Evolutionary conservation across 169 alveolate genomes (phyloP).

Genomic region (Eimeria tenella): DNA sequence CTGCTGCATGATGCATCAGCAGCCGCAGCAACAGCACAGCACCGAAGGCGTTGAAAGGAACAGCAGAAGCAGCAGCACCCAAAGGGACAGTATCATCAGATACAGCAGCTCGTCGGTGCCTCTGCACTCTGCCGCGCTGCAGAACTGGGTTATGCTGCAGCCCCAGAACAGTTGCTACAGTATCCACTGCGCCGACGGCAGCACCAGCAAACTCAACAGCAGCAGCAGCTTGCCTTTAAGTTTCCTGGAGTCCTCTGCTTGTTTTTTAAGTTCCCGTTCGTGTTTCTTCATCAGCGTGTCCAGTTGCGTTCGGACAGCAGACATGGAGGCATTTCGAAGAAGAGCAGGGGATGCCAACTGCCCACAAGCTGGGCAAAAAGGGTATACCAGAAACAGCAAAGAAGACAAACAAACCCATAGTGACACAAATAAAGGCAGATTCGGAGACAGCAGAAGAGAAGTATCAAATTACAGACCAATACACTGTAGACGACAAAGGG

Average conservation of each 20-base stretch:
- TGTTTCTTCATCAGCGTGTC: slow-evolving; percentile 29
- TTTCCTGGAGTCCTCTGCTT: slow-evolving; percentile 20
- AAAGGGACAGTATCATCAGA: not conserved
- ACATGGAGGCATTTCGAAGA: not conserved
- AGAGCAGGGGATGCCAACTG: not conserved
- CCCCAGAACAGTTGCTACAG: no score
- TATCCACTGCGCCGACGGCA: not conserved
- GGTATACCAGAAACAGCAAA: not conserved
- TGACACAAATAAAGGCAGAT: not conserved
- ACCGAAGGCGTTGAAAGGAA: no score
- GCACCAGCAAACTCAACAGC: not conserved
- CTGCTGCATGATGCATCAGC: not conserved
- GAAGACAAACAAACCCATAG: not conserved
- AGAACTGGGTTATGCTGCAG: no score
- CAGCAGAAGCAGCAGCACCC: no score
- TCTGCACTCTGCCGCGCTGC: no score
- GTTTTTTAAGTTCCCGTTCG: slow-evolving; percentile 7
- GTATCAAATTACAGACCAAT: no score
- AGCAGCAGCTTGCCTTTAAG: not conserved
- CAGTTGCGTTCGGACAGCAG: slow-evolving; percentile 14
- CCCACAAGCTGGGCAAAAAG: not conserved
- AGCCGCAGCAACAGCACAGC: no score
- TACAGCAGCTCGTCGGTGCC: not conserved
- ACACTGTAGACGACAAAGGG: no score
- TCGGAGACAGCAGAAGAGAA: no score